These are phyloP conservation scores for Arachnomyces sp. DNA, from an alignment of 2,329 filamentous ascomycete species.

Conservation along the genomic window DNA sequence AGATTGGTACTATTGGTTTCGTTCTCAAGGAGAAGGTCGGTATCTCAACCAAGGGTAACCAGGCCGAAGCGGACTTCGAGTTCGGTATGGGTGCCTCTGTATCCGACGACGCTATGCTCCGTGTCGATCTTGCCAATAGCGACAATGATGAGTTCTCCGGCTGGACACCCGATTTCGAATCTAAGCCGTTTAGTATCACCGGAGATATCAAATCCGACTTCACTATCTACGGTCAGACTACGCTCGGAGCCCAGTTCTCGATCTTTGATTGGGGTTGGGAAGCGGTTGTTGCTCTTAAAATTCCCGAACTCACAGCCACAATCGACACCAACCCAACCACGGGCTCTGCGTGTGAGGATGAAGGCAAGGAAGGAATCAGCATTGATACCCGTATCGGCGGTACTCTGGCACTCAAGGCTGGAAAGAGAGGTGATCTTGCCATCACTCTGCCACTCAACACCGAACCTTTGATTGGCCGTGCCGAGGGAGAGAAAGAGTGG, in stretches of 20 bases:
- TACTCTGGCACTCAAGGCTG: slow-evolving; percentile 4
- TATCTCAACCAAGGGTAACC: slow-evolving; percentile 1
- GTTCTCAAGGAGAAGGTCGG: slow-evolving; percentile 2
- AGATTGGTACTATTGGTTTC: slow-evolving; percentile 1
- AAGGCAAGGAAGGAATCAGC: slow-evolving; percentile 2
- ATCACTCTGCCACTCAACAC: slow-evolving; percentile 3
- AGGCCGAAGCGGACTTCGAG: not conserved
- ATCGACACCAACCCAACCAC: not conserved
- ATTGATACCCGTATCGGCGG: slow-evolving; percentile 5
- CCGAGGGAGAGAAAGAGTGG: too few relatives aligned
- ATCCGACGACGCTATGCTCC: not conserved
- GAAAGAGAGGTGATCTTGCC: slow-evolving; percentile 4
- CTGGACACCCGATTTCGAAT: slow-evolving; percentile 1
- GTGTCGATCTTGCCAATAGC: slow-evolving; percentile 1
- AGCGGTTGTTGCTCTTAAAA: not conserved
- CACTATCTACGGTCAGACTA: slow-evolving; percentile 1
- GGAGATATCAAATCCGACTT: not conserved
- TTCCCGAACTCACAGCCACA: slow-evolving; percentile 1
- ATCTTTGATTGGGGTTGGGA: slow-evolving; percentile 1
- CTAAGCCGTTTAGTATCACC: not conserved
- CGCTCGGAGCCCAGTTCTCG: not conserved
- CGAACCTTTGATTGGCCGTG: slow-evolving; percentile 1
- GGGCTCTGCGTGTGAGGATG: slow-evolving; percentile 3
- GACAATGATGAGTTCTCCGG: slow-evolving; percentile 1
- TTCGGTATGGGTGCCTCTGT: not conserved